These are phyloP conservation scores for Gypsophila paniculata DNA, from an alignment of 179 eudicot genomes.

Conservation along the genomic window DNA sequence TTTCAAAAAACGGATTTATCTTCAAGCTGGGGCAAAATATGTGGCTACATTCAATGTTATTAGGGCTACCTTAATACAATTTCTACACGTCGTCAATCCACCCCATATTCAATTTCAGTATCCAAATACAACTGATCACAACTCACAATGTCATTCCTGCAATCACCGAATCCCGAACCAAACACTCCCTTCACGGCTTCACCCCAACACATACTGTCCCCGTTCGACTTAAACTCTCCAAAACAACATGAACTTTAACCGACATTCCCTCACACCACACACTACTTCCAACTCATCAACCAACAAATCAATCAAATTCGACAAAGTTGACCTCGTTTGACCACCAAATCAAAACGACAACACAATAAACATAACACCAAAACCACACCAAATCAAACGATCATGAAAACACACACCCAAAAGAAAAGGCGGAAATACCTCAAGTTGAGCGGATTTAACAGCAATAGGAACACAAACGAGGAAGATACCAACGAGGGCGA, in stretches of 20 bases:
- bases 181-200: too few relatives aligned
- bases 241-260: neutral
- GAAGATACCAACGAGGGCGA: slow-evolving; percentile 70
- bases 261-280: neutral
- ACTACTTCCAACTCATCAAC: neutral
- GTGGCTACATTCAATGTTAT: too few relatives aligned
- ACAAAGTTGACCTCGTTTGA: neutral
- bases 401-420: neutral
- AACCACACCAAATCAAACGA: neutral
- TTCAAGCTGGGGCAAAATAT: too few relatives aligned
- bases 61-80: too few relatives aligned
- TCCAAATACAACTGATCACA: neutral
- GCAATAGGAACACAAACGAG: slow-evolving; percentile 83
- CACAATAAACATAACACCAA: neutral
- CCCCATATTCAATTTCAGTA: too few relatives aligned
- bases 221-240: neutral
- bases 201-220: neutral
- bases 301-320: neutral
- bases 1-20: too few relatives aligned
- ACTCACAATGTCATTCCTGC: neutral
- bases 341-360: neutral
- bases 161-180: too few relatives aligned
- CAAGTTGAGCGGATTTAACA: slow-evolving; percentile 77
- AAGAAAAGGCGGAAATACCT: slow-evolving; percentile 34
- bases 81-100: too few relatives aligned